A percentile compares a stretch with the other conserved stretches of the same genome.
phyloP scores from a whole-genome alignment of 768 basidiomycete species.

The Rhizopogon rudus region DNA sequence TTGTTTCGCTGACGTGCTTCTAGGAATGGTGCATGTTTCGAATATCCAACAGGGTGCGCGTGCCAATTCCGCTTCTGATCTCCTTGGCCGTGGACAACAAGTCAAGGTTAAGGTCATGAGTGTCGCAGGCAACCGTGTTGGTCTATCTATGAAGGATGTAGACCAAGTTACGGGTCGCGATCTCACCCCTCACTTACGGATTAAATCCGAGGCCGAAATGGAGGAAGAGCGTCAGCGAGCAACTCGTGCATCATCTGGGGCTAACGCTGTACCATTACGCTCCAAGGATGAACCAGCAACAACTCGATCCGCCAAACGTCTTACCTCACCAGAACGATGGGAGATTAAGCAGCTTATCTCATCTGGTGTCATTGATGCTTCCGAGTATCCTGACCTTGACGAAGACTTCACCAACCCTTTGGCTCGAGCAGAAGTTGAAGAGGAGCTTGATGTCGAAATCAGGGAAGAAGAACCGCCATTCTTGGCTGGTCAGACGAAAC shows the following conservation, averaged over 20 bases:
- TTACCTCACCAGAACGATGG: constrained; percentile 97
- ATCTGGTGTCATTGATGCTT: constrained; percentile 85
- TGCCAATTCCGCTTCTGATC: constrained; percentile 81
- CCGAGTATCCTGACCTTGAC: constrained; percentile 92
- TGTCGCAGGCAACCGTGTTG: constrained; percentile 72
- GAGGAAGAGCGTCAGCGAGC: constrained; percentile 70
- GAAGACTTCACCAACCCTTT: constrained; percentile 77
- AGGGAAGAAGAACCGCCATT: constrained; percentile 97
- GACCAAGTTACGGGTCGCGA: constrained; percentile 89
- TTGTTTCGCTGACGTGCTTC: constrained; percentile 4
- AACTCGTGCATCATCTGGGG: constrained; percentile 66
- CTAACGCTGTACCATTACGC: constrained; percentile 82
- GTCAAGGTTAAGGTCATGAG: constrained; percentile 99
- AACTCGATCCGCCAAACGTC: constrained; percentile 76
- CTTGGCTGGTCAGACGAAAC: constrained; percentile 93
- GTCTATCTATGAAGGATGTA: constrained; percentile 97
- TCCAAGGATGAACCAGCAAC: constrained; percentile 44
- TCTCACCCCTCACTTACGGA: constrained; percentile 89
- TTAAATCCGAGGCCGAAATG: constrained; percentile 91
- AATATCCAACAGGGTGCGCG: constrained; percentile 83
- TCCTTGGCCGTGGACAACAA: constrained; percentile 75
- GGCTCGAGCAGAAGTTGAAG: constrained; percentile 84
- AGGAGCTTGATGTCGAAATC: constrained; percentile 96
- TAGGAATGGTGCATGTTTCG: constrained; percentile 98
- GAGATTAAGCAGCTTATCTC: constrained; percentile 99